Evolutionary conservation across 441 rosid genomes (phyloP).

Genomic region (Isatis lusitanica): DNA sequence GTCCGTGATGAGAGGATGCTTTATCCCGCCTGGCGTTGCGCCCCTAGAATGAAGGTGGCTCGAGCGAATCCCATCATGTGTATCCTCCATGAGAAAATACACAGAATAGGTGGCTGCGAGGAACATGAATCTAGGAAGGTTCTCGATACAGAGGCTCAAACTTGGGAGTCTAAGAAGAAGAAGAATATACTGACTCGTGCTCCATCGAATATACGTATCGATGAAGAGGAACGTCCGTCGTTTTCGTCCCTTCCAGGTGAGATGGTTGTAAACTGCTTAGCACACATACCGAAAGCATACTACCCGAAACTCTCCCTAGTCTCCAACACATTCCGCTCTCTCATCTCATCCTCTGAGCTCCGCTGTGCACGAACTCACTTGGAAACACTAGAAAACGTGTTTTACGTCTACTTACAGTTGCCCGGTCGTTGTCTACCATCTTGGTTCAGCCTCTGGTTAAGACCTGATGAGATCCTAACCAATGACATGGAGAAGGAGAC

Average conservation of each 20-base stretch:
- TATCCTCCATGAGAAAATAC: no score
- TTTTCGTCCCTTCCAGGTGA: conserved; percentile 30
- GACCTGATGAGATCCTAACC: conserved; percentile 28
- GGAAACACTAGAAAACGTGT: conserved; percentile 2
- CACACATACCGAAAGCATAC: conserved; percentile 52
- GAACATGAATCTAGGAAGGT: no score
- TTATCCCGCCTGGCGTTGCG: no score
- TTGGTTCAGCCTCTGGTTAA: conserved; percentile 34
- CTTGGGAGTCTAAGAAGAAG: no score
- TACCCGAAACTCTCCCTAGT: conserved; percentile 55
- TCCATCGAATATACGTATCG: no score
- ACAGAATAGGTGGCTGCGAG: no score
- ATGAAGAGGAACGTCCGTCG: no score
- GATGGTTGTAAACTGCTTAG: conserved; percentile 39
- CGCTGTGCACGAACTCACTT: conserved; percentile 47
- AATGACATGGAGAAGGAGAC: neutral
- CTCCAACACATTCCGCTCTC: conserved; percentile 49
- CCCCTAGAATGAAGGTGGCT: no score
- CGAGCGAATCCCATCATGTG: no score
- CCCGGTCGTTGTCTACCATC: conserved; percentile 33
- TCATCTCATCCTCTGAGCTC: conserved; percentile 47
- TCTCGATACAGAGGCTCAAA: no score
- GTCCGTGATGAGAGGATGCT: no score
- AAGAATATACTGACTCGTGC: no score
- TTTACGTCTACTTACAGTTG: conserved; percentile 40